phyloP scores from a whole-genome alignment of 768 basidiomycete species.

The Termitomyces sp. region DNA sequence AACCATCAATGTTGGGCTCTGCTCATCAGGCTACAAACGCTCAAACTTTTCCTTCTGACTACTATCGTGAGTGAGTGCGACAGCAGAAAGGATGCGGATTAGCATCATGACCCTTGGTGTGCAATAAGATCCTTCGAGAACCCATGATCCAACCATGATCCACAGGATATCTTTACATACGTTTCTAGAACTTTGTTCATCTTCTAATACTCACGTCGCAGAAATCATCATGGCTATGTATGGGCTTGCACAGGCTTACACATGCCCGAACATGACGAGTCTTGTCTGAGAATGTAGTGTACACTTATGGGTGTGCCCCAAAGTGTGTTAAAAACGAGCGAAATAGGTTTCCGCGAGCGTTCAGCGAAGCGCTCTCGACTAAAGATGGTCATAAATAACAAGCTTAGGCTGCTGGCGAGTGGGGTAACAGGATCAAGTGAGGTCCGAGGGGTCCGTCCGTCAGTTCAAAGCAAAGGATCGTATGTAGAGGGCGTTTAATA shows the following conservation, averaged over 20 bases:
- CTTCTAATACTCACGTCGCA: slow-evolving; percentile 6
- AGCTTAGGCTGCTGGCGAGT: background rate
- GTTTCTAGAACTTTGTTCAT: slow-evolving; percentile 12
- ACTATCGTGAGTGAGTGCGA: background rate
- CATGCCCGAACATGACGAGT: background rate
- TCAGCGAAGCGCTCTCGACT: background rate
- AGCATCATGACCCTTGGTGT: slow-evolving; percentile 1
- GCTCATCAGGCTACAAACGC: slow-evolving; percentile 6
- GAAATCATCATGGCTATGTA: slow-evolving; percentile 8
- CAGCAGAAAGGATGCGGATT: background rate
- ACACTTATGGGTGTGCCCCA: background rate
- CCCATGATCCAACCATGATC: slow-evolving; percentile 5
- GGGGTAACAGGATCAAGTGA: background rate
- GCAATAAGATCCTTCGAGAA: slow-evolving; percentile 2
- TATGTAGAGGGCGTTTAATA: background rate
- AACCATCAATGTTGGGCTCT: background rate
- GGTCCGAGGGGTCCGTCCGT: background rate
- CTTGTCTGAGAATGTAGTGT: slow-evolving; percentile 3
- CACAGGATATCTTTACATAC: slow-evolving; percentile 8
- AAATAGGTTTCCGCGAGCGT: background rate
- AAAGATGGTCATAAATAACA: background rate
- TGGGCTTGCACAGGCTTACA: too few species aligned
- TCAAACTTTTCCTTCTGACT: background rate
- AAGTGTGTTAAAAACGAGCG: background rate
- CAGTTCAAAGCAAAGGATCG: background rate